Evolutionary conservation across 2,329 filamentous ascomycete species (phyloP).

Genomic region (Sclerotinia trifoliorum): DNA sequence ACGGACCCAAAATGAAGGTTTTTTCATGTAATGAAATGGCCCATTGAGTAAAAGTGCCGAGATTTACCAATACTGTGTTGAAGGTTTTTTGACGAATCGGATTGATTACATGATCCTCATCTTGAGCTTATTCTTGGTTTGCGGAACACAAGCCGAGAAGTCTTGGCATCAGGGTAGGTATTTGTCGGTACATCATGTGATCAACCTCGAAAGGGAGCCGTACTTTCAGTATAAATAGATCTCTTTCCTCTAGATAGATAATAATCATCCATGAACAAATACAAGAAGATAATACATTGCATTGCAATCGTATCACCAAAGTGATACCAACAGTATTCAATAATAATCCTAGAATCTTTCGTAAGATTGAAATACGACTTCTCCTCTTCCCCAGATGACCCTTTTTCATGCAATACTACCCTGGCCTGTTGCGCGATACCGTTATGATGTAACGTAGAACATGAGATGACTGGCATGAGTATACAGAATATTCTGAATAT

Average conservation of each 20-base stretch:
- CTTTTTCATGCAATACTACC: neutral
- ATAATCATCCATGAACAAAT: no score
- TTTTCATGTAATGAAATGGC: constrained; percentile 9
- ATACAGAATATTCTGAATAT: neutral
- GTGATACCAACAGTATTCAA: no score
- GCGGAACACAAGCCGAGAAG: constrained; percentile 14
- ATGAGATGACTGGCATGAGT: neutral
- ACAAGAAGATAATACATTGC: no score
- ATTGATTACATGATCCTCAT: neutral
- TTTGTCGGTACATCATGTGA: no score
- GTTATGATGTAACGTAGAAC: neutral
- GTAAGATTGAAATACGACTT: neutral
- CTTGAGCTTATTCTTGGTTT: neutral
- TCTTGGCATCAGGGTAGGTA: constrained; percentile 4
- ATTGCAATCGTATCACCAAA: no score
- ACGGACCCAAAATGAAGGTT: neutral
- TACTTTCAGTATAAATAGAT: no score
- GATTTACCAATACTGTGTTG: neutral
- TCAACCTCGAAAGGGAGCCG: no score
- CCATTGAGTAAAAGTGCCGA: neutral
- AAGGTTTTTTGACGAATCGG: neutral
- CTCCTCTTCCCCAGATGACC: constrained; percentile 1
- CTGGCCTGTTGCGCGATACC: neutral
- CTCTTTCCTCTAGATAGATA: no score
- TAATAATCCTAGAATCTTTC: constrained; percentile 2